Conservation (phyloP, 495 filamentous ascomycete species). For the Usnea hakonensis region DNA sequence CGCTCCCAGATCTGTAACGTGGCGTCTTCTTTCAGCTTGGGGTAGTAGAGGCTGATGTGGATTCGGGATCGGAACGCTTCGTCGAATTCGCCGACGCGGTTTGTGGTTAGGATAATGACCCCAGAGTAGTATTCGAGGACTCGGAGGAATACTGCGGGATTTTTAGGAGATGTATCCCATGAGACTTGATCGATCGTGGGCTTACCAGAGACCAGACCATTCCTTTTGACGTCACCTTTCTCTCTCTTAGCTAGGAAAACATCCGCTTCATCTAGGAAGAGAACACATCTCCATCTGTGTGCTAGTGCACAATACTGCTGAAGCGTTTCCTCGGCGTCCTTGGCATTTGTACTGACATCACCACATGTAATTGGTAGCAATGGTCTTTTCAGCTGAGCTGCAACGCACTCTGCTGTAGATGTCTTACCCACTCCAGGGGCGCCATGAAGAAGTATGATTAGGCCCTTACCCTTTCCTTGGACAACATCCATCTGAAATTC, state of each 20-base stretch:
- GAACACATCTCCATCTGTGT: constrained; percentile 30
- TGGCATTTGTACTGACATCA: constrained; percentile 14
- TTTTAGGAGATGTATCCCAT: not conserved
- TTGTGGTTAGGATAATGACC: constrained; percentile 51
- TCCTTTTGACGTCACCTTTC: constrained; percentile 29
- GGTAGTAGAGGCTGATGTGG: constrained; percentile 30
- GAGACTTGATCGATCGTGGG: accelerated
- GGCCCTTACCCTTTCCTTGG: constrained; percentile 35
- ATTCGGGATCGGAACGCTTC: constrained; percentile 45
- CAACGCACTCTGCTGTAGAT: constrained; percentile 32
- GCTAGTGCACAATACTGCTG: constrained; percentile 32
- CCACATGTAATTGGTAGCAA: constrained; percentile 28
- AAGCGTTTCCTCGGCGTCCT: constrained; percentile 27
- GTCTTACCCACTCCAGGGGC: constrained; percentile 41
- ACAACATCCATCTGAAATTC: constrained; percentile 24
- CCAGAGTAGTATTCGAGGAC: constrained; percentile 49
- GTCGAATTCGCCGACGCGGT: constrained; percentile 38
- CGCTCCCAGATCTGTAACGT: constrained; percentile 12
- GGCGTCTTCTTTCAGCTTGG: not conserved
- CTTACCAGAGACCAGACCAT: constrained; percentile 21
- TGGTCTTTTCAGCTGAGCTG: constrained; percentile 27
- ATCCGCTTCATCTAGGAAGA: constrained; percentile 60
- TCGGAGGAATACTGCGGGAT: constrained; percentile 39
- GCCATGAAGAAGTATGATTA: constrained; percentile 47
- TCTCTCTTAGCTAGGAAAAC: constrained; percentile 52